A percentile compares a stretch with the other conserved stretches of the same genome.
Evolutionary conservation across 495 filamentous ascomycete genomes (phyloP).

Genomic region (Podospora conica): DNA sequence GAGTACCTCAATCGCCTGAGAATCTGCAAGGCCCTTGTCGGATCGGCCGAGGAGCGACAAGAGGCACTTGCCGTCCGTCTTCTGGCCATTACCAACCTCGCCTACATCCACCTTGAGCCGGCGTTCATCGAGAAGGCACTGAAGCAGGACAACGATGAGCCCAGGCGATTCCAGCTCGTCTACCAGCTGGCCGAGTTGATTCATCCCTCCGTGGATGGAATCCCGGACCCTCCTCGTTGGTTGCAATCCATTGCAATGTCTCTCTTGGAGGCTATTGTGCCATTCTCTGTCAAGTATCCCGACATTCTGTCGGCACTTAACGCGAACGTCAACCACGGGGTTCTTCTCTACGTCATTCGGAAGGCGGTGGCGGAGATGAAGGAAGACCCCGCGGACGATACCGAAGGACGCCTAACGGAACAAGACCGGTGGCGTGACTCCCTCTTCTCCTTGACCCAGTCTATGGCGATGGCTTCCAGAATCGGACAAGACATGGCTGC

Average conservation of each 20-base stretch:
- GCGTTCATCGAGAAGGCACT: slow-evolving; percentile 78
- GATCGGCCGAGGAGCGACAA: slow-evolving; percentile 59
- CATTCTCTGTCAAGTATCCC: slow-evolving; percentile 64
- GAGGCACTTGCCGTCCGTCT: slow-evolving; percentile 74
- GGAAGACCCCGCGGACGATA: slow-evolving; percentile 48
- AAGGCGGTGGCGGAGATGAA: slow-evolving; percentile 80
- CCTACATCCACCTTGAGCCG: slow-evolving; percentile 75
- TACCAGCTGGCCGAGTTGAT: slow-evolving; percentile 91
- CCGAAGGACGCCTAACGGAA: slow-evolving; percentile 49
- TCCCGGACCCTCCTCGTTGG: slow-evolving; percentile 58
- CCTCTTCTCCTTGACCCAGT: slow-evolving; percentile 72
- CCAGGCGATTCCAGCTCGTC: slow-evolving; percentile 78
- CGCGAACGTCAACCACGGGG: slow-evolving; percentile 91
- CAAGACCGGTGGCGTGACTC: slow-evolving; percentile 85
- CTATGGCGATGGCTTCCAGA: slow-evolving; percentile 63
- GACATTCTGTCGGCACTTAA: slow-evolving; percentile 84
- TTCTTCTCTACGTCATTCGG: slow-evolving; percentile 87
- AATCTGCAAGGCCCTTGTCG: slow-evolving; percentile 66
- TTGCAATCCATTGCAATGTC: slow-evolving; percentile 79
- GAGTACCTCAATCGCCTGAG: slow-evolving; percentile 81
- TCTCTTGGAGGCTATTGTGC: slow-evolving; percentile 72
- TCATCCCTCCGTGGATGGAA: slow-evolving; percentile 63
- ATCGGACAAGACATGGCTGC: slow-evolving; percentile 71
- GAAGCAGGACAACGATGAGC: slow-evolving; percentile 84
- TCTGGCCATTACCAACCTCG: slow-evolving; percentile 84